Evolutionary conservation across 108 stramenopile genomes (phyloP).

Genomic region (Nitzschia palea): DNA sequence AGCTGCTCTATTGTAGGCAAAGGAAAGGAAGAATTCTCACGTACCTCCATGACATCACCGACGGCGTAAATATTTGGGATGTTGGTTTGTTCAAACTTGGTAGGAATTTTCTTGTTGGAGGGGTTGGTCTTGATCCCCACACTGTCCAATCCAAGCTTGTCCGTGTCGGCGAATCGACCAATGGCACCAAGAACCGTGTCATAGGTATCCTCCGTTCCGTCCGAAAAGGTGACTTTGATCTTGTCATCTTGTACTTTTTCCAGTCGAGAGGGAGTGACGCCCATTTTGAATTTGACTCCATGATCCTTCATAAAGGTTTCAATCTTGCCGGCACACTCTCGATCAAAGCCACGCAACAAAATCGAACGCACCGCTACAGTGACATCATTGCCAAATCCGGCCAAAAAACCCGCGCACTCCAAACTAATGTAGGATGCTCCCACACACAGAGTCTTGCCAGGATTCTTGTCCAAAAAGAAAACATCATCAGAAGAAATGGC

Average conservation of each 20-base stretch:
- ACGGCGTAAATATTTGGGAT: constrained; percentile 96
- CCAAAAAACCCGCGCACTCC: constrained; percentile 98
- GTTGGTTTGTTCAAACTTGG: constrained; percentile 83
- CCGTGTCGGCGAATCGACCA: constrained; percentile 91
- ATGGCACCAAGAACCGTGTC: constrained; percentile 93
- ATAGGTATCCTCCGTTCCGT: constrained; percentile 71
- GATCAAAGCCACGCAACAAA: constrained; percentile 96
- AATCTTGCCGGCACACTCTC: constrained; percentile 90
- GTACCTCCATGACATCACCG: constrained; percentile 93
- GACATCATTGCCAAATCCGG: constrained; percentile 88
- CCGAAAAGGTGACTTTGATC: constrained; percentile 87
- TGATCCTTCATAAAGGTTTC: constrained; percentile 82
- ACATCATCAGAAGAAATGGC: constrained; percentile 96
- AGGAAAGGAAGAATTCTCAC: neutral
- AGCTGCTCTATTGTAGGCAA: neutral
- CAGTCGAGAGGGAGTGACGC: constrained; percentile 76
- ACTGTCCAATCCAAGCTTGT: constrained; percentile 80
- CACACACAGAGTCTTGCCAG: constrained; percentile 95
- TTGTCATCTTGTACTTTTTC: constrained; percentile 76
- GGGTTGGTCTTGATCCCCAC: constrained; percentile 77
- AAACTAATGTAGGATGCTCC: constrained; percentile 97
- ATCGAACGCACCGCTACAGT: constrained; percentile 96
- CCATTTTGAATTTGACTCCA: constrained; percentile 82
- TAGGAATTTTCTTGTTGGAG: constrained; percentile 74
- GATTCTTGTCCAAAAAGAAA: constrained; percentile 86